Evolutionary conservation across 768 basidiomycete genomes (phyloP).

Genomic region (Tulasnella sp.): DNA sequence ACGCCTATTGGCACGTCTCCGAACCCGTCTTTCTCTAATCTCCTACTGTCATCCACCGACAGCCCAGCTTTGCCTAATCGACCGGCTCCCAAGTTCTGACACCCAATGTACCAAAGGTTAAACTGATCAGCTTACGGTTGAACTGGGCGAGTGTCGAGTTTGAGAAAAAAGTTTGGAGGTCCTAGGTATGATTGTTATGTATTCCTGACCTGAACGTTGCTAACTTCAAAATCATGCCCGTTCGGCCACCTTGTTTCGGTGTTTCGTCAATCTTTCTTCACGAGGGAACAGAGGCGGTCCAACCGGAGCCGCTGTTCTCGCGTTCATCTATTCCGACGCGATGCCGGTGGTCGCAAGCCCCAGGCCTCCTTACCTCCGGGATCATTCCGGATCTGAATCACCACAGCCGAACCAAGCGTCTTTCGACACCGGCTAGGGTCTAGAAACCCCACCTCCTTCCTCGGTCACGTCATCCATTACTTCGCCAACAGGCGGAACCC

Average conservation of each 20-base stretch:
- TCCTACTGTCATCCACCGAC: background rate
- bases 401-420: background rate
- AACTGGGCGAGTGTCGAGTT: slow-evolving; percentile 80
- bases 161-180: slow-evolving; percentile 64
- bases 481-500: background rate
- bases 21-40: background rate
- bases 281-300: slow-evolving; percentile 78
- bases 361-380: slow-evolving; percentile 4
- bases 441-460: slow-evolving; percentile 19
- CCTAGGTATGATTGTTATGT: slow-evolving; percentile 45
- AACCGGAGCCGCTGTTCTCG: slow-evolving; percentile 80
- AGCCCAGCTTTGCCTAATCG: background rate
- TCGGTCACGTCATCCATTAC: slow-evolving; percentile 40
- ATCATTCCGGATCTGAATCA: no score
- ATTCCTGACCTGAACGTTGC: background rate
- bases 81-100: background rate
- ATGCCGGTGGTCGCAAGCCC: background rate
- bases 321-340: slow-evolving; percentile 81
- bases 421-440: background rate
- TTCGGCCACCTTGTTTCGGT: slow-evolving; percentile 77
- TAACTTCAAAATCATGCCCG: slow-evolving; percentile 38
- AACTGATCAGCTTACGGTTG: slow-evolving; percentile 63
- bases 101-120: background rate
- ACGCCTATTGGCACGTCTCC: background rate
- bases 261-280: slow-evolving; percentile 78